Evolutionary conservation across 805 yeast genomes (phyloP), one percentile per base, ranked within the genome.

Genomic region (Wickerhamiella spandovensis): DNA sequence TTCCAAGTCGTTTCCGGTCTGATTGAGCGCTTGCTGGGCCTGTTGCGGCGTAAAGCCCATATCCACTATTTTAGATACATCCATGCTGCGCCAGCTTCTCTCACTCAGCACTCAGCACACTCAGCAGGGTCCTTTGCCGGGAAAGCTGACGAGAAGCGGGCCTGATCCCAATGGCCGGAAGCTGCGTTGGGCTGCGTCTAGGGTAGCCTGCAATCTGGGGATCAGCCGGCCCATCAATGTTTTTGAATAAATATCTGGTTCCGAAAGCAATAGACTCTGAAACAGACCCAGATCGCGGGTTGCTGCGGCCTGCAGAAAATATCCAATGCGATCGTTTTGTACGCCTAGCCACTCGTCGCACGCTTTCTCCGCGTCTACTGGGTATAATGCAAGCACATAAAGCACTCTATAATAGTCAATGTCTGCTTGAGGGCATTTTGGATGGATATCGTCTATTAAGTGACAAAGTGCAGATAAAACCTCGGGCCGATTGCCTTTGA

Each of bases 41-140:
- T 23, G 43, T 7, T 46, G 32, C 13, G 43, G 43, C 17, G 32
- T 10, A 24, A 46, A 46, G 3, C 48, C 48, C 48, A 46, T 46
- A n/a, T 46, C 48, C 17, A 25, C 28, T 9, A 46, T 39, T 20
- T 37, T 17, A 18, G 18, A 15, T 9, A 35, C 39, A 4, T 35
- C 39, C 39, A 35, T 35, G 30, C 6, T n/a, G n/a, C 25, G 8
- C 8, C 25, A 24, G 25, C 25, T 24, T 5, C 8, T 8, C 8
- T 8, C 22, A 21, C 22, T 6, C 37, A 8, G 21, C 35, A 24
- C 18, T 5, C n/a, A 15, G n/a, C 38, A 15, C n/a, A 5, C 38
- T n/a, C 18, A n/a, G 38, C 38, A 13, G 18, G n/a, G n/a, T 9
- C 35, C 13, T 9, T 9, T 28, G 35, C 13, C 35, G 13, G 35